Conservation (phyloP, 768 basidiomycete species). For the Naganishia randhawae region DNA sequence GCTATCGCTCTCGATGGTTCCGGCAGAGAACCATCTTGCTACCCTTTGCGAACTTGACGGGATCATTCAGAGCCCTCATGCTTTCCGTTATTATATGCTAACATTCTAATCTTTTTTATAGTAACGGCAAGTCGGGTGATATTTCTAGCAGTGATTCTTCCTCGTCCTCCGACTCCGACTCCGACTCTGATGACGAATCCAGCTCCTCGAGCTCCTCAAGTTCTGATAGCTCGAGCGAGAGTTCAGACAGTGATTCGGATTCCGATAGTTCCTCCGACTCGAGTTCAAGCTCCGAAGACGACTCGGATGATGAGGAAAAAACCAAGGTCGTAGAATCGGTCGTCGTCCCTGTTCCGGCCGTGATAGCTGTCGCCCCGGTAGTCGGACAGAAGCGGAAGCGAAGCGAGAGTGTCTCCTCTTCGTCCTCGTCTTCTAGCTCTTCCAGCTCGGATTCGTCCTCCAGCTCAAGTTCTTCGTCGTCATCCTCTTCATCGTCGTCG, state of each 20-base stretch:
- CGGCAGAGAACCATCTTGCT: too few species aligned
- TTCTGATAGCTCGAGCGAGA: slow-evolving; percentile 27
- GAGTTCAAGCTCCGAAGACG: slow-evolving; percentile 22
- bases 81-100: not conserved
- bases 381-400: slow-evolving; percentile 30
- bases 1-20: too few species aligned
- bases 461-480: not conserved
- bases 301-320: slow-evolving; percentile 23
- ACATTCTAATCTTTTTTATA: slow-evolving; percentile 1
- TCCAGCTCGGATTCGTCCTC: slow-evolving; percentile 20
- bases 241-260: slow-evolving; percentile 23
- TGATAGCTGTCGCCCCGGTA: slow-evolving; percentile 2
- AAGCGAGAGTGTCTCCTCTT: slow-evolving; percentile 20
- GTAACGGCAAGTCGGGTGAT: slow-evolving; percentile 2
- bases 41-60: too few species aligned
- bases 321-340: not conserved
- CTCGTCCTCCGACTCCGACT: slow-evolving; percentile 28
- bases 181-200: slow-evolving; percentile 27
- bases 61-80: too few species aligned
- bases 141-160: slow-evolving; percentile 21
- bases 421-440: slow-evolving; percentile 19
- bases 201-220: slow-evolving; percentile 19
- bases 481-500: slow-evolving; percentile 17
- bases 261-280: slow-evolving; percentile 28
- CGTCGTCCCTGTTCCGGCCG: not conserved